Percentiles rank a stretch among this genome's conserved stretches.
These are phyloP conservation scores for Craspedostauros australis DNA, from an alignment of 108 stramenopile species.

Conservation along the genomic window DNA sequence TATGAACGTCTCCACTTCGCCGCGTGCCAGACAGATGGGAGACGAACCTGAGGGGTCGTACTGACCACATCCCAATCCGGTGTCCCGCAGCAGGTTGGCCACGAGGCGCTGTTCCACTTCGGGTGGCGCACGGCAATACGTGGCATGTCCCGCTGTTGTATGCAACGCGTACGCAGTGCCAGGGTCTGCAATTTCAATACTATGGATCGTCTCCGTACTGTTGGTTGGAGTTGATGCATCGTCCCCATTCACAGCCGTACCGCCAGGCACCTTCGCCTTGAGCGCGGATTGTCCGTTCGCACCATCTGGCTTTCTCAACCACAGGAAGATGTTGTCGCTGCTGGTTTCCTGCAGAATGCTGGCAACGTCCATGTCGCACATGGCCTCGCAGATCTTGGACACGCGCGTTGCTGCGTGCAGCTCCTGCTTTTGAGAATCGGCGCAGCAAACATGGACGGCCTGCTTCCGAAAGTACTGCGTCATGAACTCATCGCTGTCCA, in stretches of 20 bases:
- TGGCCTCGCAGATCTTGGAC: constrained; percentile 13
- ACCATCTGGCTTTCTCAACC: constrained; percentile 22
- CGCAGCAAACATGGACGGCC: constrained; percentile 27
- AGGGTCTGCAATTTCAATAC: constrained; percentile 70
- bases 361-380: constrained; percentile 46
- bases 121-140: constrained; percentile 89
- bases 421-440: neutral
- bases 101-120: constrained; percentile 73
- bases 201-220: constrained; percentile 27
- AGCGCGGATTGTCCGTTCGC: neutral
- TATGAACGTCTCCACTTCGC: constrained; percentile 90
- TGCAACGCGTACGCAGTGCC: constrained; percentile 64
- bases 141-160: constrained; percentile 51
- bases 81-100: constrained; percentile 37
- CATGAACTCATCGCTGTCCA: constrained; percentile 9
- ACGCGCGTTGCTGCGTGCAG: constrained; percentile 2
- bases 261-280: no score
- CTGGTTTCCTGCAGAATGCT: constrained; percentile 58
- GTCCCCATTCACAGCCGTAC: no score
- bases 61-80: constrained; percentile 78
- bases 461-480: constrained; percentile 12
- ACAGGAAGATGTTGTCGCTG: constrained; percentile 61
- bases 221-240: neutral
- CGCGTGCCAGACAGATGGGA: constrained; percentile 50
- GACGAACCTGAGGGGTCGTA: constrained; percentile 51